Conservation (phyloP, 441 rosid species). For the Aleurites moluccanus region DNA sequence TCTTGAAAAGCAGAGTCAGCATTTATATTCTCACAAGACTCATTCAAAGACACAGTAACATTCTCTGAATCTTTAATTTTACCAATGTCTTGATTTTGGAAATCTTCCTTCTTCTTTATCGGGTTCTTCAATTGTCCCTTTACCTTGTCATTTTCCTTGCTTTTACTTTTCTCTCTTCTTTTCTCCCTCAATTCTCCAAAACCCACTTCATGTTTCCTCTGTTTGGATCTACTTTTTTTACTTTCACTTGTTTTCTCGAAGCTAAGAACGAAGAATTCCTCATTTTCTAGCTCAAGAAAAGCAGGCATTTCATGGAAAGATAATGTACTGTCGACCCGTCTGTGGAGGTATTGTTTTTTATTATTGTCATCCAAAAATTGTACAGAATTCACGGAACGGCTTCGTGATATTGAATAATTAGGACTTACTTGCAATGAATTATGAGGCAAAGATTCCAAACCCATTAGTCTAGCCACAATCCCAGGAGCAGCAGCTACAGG, state of each 20-base stretch:
- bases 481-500: constrained; percentile 39
- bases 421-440: constrained; percentile 12
- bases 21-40: neutral
- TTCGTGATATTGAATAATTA: constrained; percentile 38
- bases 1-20: neutral
- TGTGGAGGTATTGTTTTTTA: constrained; percentile 29
- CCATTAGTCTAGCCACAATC: constrained; percentile 76
- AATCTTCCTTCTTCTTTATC: constrained; percentile 9
- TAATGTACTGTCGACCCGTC: constrained; percentile 39
- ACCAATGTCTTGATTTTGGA: constrained; percentile 3
- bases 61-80: constrained; percentile 12
- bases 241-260: constrained; percentile 42
- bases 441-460: constrained; percentile 47
- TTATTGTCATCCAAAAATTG: constrained; percentile 28
- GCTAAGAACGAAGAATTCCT: constrained; percentile 58
- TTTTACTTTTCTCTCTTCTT: constrained; percentile 26
- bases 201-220: constrained; percentile 24
- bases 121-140: neutral
- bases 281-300: constrained; percentile 64
- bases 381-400: constrained; percentile 47
- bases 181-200: constrained; percentile 34
- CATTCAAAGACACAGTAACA: neutral
- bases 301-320: constrained; percentile 39
- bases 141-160: constrained; percentile 26
- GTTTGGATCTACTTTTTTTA: constrained; percentile 16